Evolutionary conservation across 805 yeast species (phyloP).

Genomic region (Wickerhamiella shivajii): DNA sequence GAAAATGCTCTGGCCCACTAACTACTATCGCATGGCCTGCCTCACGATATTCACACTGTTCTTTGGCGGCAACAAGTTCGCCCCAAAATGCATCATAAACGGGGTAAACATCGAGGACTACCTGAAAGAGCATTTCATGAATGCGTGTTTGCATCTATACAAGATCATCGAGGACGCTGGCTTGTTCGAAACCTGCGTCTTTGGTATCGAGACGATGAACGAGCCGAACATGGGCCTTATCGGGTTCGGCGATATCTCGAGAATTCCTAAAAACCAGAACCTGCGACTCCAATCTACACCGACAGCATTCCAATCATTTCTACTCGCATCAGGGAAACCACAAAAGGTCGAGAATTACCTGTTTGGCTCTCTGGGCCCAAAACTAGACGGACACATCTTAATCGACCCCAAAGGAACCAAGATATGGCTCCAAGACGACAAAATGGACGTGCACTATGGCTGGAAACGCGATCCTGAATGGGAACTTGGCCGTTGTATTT

Average conservation of each 20-base stretch:
- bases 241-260: constrained; percentile 41
- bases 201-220: constrained; percentile 76
- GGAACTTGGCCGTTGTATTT: constrained; percentile 61
- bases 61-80: constrained; percentile 61
- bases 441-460: constrained; percentile 45
- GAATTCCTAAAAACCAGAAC: constrained; percentile 40
- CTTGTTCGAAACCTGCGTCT: constrained; percentile 36
- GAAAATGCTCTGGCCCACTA: constrained; percentile 88
- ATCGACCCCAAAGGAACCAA: constrained; percentile 51
- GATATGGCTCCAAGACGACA: constrained; percentile 48
- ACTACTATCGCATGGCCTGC: constrained; percentile 61
- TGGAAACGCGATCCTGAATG: constrained; percentile 51
- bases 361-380: constrained; percentile 62
- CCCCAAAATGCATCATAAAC: constrained; percentile 60
- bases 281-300: constrained; percentile 69
- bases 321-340: constrained; percentile 61
- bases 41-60: constrained; percentile 76
- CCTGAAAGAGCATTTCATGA: constrained; percentile 47
- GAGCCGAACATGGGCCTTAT: constrained; percentile 72
- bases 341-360: constrained; percentile 53
- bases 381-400: constrained; percentile 36
- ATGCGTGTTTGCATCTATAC: constrained; percentile 38
- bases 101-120: constrained; percentile 66
- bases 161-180: constrained; percentile 32
- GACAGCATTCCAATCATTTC: constrained; percentile 53